Evolutionary conservation across 139 green algal genomes (phyloP), one percentile per base, ranked within the genome.

Genomic region (Chlamydomonas schloesseri): DNA sequence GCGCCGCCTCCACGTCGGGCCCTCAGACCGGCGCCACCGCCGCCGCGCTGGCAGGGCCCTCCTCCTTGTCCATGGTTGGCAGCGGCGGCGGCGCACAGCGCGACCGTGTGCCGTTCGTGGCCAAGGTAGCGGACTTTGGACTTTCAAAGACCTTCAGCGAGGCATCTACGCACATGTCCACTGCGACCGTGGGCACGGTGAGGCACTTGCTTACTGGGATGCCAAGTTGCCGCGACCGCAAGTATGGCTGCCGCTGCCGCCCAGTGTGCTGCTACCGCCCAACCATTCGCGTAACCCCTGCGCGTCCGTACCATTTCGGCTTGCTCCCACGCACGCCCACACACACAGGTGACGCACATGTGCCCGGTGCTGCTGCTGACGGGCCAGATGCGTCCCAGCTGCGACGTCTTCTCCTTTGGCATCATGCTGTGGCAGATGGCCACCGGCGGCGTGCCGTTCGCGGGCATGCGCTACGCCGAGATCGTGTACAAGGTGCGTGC

Each of bases 341-440:
- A 10, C 60, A 47, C 50, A 3, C 67, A 85, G 79, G 79, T 91
- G n/a, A 91, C 90, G 28, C 87, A 93, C 87, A 93, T 93, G 90
- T 89, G 87, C 17, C 90, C 90, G 20, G 83, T 88, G 85, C 64
- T 93, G 55, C 65, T 93, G 33, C 76, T 81, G 78, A 76, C 87
- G 42, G 89, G 89, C 8, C 57, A 71, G 58, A 42, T 93, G 73
- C 72, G 75, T 6, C 83, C 90, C 69, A 73, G 46, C 13, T 86
- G 86, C 57, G 87, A 93, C 82, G 82, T 93, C 3, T 93, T 84
- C 78, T 86, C 73, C 14, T 91, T 91, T 33, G 84, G 86, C 28
- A 79, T 89, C 74, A 86, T 90, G 36, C 47, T 90, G 72, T 90
- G 87, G 87, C 73, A 90, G 73, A 71, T 90, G 73, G 69, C 36